Conservation (phyloP, 371 early-diverging fungal species). For the Mortierella sp. region DNA sequence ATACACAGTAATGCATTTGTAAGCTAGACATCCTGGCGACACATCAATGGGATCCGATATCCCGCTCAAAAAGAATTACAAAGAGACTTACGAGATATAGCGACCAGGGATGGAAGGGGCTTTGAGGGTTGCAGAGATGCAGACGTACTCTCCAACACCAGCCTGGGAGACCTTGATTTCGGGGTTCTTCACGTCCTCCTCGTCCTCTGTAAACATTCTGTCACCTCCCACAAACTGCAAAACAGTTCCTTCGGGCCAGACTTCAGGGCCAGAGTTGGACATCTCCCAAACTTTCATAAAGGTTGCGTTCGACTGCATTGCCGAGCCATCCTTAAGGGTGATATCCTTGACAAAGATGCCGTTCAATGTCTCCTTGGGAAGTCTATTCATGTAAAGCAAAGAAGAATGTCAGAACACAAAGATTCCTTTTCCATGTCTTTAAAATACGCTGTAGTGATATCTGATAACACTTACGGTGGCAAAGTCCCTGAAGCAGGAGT, state of each 20-base stretch:
- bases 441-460: neutral
- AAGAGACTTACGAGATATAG: constrained; percentile 62
- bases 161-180: constrained; percentile 62
- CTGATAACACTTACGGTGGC: neutral
- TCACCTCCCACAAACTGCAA: constrained; percentile 72
- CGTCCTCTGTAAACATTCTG: constrained; percentile 55
- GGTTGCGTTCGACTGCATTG: constrained; percentile 53
- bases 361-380: constrained; percentile 12
- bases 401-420: neutral
- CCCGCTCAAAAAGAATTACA: neutral
- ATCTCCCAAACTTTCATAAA: constrained; percentile 81
- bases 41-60: too few relatives aligned
- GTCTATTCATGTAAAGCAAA: neutral
- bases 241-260: constrained; percentile 76
- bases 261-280: constrained; percentile 67
- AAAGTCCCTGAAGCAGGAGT: neutral
- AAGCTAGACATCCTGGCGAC: neutral
- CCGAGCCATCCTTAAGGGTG: constrained; percentile 74
- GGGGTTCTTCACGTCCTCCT: constrained; percentile 31
- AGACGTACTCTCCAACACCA: constrained; percentile 64
- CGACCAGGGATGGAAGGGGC: constrained; percentile 73
- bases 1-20: neutral
- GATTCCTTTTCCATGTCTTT: neutral
- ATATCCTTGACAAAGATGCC: constrained; percentile 75
- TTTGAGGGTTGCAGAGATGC: constrained; percentile 70